Evolutionary conservation across 495 filamentous ascomycete species (phyloP).

Genomic region (Penicillium coprophilum): DNA sequence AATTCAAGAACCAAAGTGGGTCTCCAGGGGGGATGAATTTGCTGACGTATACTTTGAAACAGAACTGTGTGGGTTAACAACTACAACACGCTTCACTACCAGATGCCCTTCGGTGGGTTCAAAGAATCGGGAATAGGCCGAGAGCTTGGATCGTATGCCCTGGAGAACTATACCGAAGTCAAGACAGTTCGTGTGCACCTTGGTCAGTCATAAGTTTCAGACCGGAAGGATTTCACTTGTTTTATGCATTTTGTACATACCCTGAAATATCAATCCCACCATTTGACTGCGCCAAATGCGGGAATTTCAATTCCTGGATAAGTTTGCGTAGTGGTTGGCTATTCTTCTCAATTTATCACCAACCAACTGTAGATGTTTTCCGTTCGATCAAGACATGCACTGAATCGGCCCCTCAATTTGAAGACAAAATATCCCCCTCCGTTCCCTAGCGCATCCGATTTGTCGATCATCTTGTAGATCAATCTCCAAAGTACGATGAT

Average conservation of each 20-base stretch:
- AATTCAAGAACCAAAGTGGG: neutral
- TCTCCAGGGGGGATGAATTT: neutral
- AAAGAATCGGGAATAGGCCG: constrained; percentile 86
- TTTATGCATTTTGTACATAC: neutral
- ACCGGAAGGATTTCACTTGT: neutral
- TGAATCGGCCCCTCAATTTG: no score
- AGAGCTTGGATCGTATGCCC: constrained; percentile 66
- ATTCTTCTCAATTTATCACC: no score
- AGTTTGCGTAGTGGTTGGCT: no score
- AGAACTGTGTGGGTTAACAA: constrained; percentile 82
- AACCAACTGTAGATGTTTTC: no score
- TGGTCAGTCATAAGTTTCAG: neutral
- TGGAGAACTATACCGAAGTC: constrained; percentile 77
- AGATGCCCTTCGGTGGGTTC: constrained; percentile 82
- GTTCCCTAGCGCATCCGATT: neutral
- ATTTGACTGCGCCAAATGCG: neutral
- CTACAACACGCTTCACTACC: constrained; percentile 62
- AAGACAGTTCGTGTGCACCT: constrained; percentile 49
- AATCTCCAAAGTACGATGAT: no score
- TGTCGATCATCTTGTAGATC: constrained; percentile 3
- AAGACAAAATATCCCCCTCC: no score
- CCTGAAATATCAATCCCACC: neutral
- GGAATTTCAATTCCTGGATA: neutral
- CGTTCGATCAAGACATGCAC: no score
- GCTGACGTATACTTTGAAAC: neutral